Base-by-base conservation (phyloP, 768 basidiomycete genomes). In the Collybiopsis confluens region DNA sequence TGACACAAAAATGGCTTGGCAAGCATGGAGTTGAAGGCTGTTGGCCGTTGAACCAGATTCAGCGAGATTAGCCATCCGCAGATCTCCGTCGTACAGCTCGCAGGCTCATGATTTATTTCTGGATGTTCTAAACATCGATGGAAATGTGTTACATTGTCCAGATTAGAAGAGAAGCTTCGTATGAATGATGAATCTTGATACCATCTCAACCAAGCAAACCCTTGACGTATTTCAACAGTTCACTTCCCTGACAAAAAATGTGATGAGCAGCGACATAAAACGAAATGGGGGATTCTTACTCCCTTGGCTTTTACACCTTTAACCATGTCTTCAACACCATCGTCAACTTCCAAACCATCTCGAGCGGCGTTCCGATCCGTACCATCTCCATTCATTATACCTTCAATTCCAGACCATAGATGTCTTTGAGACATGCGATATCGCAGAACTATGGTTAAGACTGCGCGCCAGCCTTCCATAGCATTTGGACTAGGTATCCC, bases 401-500 rank as follows among this genome's bases (percentile, higher is more conserved):
- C 27, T 16, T 44, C 24, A n/a, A 45, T 54, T 33, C 43, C 45
- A 8, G 52, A 45, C 20, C 37, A 20, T 10, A 38, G 46, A 43
- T 80, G 80, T 56, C 81, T 77, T 60, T 83, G 79, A 8, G 78
- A 77, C 64, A 84, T 71, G 5, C 85, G 85, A 61, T 87, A 80
- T 21, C 90, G 79, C 48, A 84, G 66, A 16, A 90, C 73, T 21
- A 88, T 78, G 6, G 78, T 78, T 55, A 91, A 66, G n/a, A 89
- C 82, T 10, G 90, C 90, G 33, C 85, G 75, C 90, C 90, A 92
- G 15, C 90, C 90, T 62, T 92, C 90, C 23, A 86, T 53, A 3
- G 73, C 68, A 6, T 58, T 61, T 1, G 41, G 8, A 45, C 42
- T 20, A 46, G 15, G 41, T 41, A 27, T 63, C 2, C 56, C 63